Evolutionary conservation across 139 green algal species (phyloP).

Genomic region (Volvox africanus): DNA sequence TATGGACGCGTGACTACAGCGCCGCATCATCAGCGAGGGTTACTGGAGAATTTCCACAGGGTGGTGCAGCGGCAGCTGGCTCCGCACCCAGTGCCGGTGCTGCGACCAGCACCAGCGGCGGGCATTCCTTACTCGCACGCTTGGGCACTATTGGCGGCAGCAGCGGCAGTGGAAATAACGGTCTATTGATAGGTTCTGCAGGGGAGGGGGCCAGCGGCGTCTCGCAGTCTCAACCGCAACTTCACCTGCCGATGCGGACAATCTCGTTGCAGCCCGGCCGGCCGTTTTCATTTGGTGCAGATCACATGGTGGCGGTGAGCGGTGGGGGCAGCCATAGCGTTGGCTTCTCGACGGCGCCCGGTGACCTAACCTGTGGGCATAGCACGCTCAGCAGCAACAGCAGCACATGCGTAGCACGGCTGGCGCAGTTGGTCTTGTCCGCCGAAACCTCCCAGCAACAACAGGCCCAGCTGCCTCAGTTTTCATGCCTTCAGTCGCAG

Average conservation of each 20-base stretch:
- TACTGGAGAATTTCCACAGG: neutral
- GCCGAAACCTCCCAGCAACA: neutral
- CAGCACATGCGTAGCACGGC: neutral
- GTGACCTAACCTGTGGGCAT: neutral
- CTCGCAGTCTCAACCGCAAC: neutral
- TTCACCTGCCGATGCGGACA: neutral
- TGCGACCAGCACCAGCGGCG: neutral
- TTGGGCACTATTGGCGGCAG: neutral
- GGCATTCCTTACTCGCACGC: neutral
- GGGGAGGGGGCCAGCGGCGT: neutral
- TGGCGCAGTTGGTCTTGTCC: slow-evolving; percentile 15
- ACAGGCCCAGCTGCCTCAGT: neutral
- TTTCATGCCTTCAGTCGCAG: neutral
- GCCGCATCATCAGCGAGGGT: neutral
- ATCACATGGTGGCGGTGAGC: neutral
- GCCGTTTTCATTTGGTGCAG: neutral
- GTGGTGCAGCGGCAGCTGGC: neutral
- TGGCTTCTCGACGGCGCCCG: neutral
- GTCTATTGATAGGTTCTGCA: neutral
- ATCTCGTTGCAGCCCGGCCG: neutral
- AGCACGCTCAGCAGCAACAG: slow-evolving; percentile 14
- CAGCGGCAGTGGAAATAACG: neutral
- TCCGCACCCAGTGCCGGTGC: too few species aligned
- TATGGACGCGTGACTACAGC: neutral
- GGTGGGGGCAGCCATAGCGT: neutral